Conservation (phyloP, 2,329 filamentous ascomycete genomes). For the Purpureocillium takamizusanense region DNA sequence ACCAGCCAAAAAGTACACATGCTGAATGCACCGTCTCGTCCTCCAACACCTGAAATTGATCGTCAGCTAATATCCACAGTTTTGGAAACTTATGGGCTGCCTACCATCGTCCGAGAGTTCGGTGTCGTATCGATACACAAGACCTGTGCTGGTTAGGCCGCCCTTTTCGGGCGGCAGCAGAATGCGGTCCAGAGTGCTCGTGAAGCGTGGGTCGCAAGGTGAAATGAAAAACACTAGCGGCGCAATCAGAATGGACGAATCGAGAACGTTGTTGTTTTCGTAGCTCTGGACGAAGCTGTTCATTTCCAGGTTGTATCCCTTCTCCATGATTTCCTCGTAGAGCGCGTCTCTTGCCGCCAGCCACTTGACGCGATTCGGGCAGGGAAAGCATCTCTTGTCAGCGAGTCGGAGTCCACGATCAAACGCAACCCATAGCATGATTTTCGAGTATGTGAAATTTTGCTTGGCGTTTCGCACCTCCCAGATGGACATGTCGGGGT, state of each 20-base stretch:
- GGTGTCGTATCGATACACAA: constrained; percentile 70
- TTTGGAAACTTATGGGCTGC: neutral
- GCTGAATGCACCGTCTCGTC: constrained; percentile 65
- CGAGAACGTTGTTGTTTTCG: constrained; percentile 59
- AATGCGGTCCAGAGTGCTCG: constrained; percentile 63
- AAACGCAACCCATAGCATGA: constrained; percentile 77
- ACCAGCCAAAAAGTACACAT: constrained; percentile 83
- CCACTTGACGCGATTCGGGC: constrained; percentile 61
- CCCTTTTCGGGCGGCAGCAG: constrained; percentile 65
- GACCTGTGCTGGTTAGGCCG: constrained; percentile 63
- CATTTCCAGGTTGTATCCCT: constrained; percentile 61
- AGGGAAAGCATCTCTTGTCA: constrained; percentile 68
- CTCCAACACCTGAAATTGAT: constrained; percentile 54
- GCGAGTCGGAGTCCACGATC: constrained; percentile 65
- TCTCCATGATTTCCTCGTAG: constrained; percentile 72
- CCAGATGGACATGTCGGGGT: constrained; percentile 77
- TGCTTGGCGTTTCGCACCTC: constrained; percentile 69
- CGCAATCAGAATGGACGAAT: constrained; percentile 67
- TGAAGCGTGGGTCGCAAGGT: constrained; percentile 67
- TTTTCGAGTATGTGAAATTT: constrained; percentile 72
- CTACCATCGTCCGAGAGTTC: constrained; percentile 59
- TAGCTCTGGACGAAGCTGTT: constrained; percentile 69
- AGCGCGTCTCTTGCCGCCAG: constrained; percentile 55
- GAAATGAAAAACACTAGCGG: constrained; percentile 74
- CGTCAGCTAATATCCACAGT: too few species aligned